phyloP scores from a whole-genome alignment of 495 filamentous ascomycete species.

The Pseudevernia furfuracea region DNA sequence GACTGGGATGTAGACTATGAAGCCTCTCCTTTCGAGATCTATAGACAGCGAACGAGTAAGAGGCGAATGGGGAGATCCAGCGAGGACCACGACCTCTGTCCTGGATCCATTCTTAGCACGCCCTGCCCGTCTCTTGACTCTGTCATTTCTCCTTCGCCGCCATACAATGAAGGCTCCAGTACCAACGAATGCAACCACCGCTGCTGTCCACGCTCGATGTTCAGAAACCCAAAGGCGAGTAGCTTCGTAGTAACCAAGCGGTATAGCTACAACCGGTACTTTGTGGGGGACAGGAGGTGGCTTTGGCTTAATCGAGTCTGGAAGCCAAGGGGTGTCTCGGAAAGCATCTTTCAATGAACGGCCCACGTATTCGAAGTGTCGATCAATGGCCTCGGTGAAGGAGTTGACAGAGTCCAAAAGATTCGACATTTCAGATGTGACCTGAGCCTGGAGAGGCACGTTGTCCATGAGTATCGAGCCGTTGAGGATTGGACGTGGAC shows the following conservation, averaged over 20 bases:
- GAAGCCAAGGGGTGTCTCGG: constrained; percentile 59
- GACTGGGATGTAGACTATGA: constrained; percentile 85
- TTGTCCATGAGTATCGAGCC: neutral
- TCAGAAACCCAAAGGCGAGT: constrained; percentile 55
- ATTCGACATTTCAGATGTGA: constrained; percentile 53
- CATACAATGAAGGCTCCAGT: constrained; percentile 60
- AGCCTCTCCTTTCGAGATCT: constrained; percentile 85
- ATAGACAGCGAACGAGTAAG: constrained; percentile 70
- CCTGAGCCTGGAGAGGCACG: constrained; percentile 14
- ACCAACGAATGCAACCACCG: constrained; percentile 59
- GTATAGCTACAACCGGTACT: constrained; percentile 28
- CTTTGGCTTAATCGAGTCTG: constrained; percentile 53
- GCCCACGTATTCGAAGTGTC: constrained; percentile 63
- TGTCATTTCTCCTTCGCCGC: constrained; percentile 49
- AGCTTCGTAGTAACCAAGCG: constrained; percentile 38
- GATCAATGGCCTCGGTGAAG: constrained; percentile 70
- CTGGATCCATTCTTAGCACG: constrained; percentile 75
- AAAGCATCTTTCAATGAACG: constrained; percentile 53
- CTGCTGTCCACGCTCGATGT: constrained; percentile 62
- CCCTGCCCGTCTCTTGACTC: constrained; percentile 64
- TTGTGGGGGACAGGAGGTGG: constrained; percentile 41
- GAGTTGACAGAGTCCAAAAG: constrained; percentile 64
- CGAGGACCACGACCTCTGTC: constrained; percentile 83
- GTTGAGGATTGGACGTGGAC: too few relatives aligned
- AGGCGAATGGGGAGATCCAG: constrained; percentile 72